These are phyloP conservation scores for Coffea eugenioides DNA, from an alignment of 257 asterid genomes.

Conservation along the genomic window DNA sequence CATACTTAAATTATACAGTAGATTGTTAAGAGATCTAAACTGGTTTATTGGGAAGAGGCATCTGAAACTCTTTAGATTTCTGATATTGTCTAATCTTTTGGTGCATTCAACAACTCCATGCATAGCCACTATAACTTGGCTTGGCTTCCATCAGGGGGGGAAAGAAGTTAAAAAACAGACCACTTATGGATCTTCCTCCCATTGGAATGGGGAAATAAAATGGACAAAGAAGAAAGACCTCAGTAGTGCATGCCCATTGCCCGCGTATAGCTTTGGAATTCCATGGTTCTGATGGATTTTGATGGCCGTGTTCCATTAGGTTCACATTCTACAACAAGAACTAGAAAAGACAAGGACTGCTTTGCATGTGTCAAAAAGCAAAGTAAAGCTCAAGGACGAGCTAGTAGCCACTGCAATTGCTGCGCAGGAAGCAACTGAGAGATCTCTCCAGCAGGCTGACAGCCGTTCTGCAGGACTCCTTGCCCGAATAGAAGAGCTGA, in stretches of 20 bases:
- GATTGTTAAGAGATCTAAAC: background rate
- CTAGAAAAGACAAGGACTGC: conserved; percentile 21
- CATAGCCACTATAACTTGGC: background rate
- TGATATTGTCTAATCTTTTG: too few species aligned
- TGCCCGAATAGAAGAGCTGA: conserved; percentile 28
- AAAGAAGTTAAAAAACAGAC: too few species aligned
- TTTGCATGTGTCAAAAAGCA: conserved; percentile 23
- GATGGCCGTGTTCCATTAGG: conserved; percentile 13
- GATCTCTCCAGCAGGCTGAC: conserved; percentile 33
- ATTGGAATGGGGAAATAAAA: background rate
- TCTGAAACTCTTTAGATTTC: background rate
- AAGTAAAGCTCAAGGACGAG: conserved; percentile 30
- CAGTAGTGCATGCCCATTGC: background rate
- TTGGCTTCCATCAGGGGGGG: background rate
- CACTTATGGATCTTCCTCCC: background rate
- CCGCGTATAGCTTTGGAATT: background rate
- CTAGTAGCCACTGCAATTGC: conserved; percentile 27
- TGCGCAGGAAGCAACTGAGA: conserved; percentile 35
- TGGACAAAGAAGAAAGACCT: background rate
- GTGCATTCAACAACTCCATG: background rate
- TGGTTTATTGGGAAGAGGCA: background rate
- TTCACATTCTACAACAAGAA: conserved; percentile 28
- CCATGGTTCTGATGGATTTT: background rate
- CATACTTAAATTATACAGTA: background rate
- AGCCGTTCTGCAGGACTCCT: conserved; percentile 24